These are phyloP conservation scores for Pseudocercospora crystallina DNA, from an alignment of 2,329 filamentous ascomycete species.

Conservation along the genomic window DNA sequence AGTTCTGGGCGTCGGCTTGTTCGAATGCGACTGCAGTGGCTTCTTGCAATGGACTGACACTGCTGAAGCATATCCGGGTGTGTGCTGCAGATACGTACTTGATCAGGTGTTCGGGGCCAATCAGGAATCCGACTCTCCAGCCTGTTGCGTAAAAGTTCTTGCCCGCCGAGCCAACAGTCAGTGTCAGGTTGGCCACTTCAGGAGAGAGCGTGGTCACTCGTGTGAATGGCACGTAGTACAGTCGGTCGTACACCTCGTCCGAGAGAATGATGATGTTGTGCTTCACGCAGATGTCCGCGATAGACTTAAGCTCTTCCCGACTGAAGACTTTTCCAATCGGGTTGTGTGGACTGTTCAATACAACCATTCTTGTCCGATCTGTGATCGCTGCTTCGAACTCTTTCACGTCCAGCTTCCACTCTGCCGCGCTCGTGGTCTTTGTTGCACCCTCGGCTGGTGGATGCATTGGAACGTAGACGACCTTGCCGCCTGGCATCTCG, in stretches of 20 bases:
- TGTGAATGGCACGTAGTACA: constrained; percentile 95
- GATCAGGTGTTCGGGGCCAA: constrained; percentile 84
- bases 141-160: constrained; percentile 99
- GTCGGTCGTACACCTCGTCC: constrained; percentile 77
- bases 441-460: constrained; percentile 78
- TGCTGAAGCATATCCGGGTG: constrained; percentile 93
- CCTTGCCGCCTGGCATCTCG: constrained; percentile 93
- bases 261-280: constrained; percentile 80
- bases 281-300: constrained; percentile 87
- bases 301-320: constrained; percentile 74
- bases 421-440: constrained; percentile 77
- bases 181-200: constrained; percentile 80
- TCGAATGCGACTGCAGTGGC: constrained; percentile 93
- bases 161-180: constrained; percentile 92
- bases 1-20: constrained; percentile 76
- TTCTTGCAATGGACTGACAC: constrained; percentile 90
- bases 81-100: constrained; percentile 90
- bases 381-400: constrained; percentile 81
- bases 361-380: constrained; percentile 90
- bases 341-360: constrained; percentile 87
- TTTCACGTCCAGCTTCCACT: constrained; percentile 85
- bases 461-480: constrained; percentile 92
- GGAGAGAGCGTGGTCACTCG: constrained; percentile 87
- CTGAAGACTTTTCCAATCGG: constrained; percentile 96
- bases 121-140: constrained; percentile 94